Base-by-base conservation (phyloP, 129 eudicot genomes). In the sunflower (Helianthus annuus) region DNA sequence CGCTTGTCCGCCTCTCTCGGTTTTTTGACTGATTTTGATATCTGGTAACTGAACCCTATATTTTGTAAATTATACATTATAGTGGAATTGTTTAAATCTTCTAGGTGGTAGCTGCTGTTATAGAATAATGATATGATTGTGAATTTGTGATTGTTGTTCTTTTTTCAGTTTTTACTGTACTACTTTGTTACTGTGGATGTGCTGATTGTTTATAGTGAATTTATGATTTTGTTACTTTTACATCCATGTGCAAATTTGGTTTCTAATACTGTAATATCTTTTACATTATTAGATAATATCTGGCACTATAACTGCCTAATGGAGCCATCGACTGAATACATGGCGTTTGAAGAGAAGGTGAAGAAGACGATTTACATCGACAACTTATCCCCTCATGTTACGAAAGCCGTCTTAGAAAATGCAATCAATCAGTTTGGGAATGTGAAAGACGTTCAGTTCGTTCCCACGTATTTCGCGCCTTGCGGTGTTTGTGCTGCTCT, bases 361-460 rank as follows among this genome's bases (percentile, higher is more conserved):
- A 78, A 78, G 62, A 77, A 83, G 75, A 92, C 96, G 2, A 70
- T 92, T 34, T 92, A 83, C 78, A 27, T 92, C 14, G 96, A 92
- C 78, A 89, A 87, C 68, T 77, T 87, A 32, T 81, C 96, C 4
- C 86, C 81, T 7, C 84, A 45, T 22, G 96, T 82, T 16, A 92
- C 89, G 1, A 81, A 82, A 44, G 0, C 83, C 1, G 92, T 89
- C 11, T 7, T 92, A 24, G 79, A 74, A 79, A 80, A 85, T 12
- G 96, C 98, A 1, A 62, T 92, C 11, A 74, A 80, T 58, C 98
- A 89, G 61, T 93, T 85, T 64, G 95, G 92, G 0, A 71, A 63
- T 5, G 98, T 87, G 5, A 59, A 4, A 0, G 66, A 36, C 4
- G 74, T 89, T 22, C 69, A 78, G 16, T 89, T 89, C 52, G 76